Conservation (phyloP, 2,329 filamentous ascomycete genomes). For the Xylogone sp. region DNA sequence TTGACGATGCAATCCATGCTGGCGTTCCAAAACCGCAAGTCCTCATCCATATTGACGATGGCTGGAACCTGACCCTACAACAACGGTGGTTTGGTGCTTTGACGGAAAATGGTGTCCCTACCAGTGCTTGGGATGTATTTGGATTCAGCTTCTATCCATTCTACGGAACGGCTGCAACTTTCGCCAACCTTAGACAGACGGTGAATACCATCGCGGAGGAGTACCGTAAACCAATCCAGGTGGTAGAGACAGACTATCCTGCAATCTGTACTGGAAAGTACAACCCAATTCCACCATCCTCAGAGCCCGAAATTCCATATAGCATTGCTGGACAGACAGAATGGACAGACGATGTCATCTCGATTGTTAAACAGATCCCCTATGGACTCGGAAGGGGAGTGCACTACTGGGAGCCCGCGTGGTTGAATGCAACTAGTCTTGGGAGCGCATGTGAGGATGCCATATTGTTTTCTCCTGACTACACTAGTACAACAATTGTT, state of each 20-base stretch:
- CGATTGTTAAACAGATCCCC: constrained; percentile 47
- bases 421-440: constrained; percentile 60
- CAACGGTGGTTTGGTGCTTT: constrained; percentile 59
- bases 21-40: constrained; percentile 53
- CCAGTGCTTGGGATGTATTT: constrained; percentile 64
- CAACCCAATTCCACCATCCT: constrained; percentile 25
- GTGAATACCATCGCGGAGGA: constrained; percentile 53
- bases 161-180: constrained; percentile 57
- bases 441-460: constrained; percentile 63
- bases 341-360: constrained; percentile 57
- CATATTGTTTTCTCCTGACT: constrained; percentile 49
- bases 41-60: constrained; percentile 71
- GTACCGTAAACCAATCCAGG: constrained; percentile 62
- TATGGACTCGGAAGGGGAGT: constrained; percentile 50
- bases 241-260: constrained; percentile 71
- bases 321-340: constrained; percentile 56
- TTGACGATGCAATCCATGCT: constrained; percentile 56
- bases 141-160: constrained; percentile 73
- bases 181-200: constrained; percentile 50
- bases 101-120: constrained; percentile 47
- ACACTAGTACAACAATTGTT: constrained; percentile 19
- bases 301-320: constrained; percentile 51
- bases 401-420: constrained; percentile 72
- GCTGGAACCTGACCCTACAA: constrained; percentile 65
- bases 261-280: constrained; percentile 56